Base-by-base conservation (phyloP, 768 basidiomycete genomes). In the Mycena alexandri region DNA sequence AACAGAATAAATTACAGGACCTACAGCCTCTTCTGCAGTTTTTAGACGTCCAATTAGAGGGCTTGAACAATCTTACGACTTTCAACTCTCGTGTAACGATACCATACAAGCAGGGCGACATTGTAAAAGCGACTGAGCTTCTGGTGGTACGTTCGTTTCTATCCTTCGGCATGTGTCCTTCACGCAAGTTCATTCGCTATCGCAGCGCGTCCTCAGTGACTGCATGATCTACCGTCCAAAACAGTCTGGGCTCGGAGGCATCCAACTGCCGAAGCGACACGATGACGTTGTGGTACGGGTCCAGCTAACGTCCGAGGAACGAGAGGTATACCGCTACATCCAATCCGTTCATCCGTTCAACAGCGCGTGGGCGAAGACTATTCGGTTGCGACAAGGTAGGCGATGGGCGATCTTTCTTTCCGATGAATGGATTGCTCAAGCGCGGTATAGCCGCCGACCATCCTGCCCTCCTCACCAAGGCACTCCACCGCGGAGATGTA, bases 351-450 rank as follows among this genome's bases (percentile, higher is more conserved):
- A 64, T 17, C 53, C 44, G 16, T 64, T 64, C 47, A 55, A 33
- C 14, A 64, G 63, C 63, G 25, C 36, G 13, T 64, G 63, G 63
- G 63, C 63, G 13, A 56, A 64, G n/a, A 11, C 14, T n/a, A 21
- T 64, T 64, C 63, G 63, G 13, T 50, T 64, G 47, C 54, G 63
- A 22, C 54, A 64, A 64, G 54, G 63, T 64, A 12, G 7, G 63
- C 19, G 10, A 29, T 17, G 5, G 21, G n/a, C 21, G 29, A 34
- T 21, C 24, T 25, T 7, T 19, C 52, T 25, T 2, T 19, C 52
- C 52, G 48, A n/a, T 2, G 6, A 29, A 29, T 41, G 29, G 25
- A 34, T 33, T 19, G 46, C 41, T 42, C 17, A 36, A 43, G 36
- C 14, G 33, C 33, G 43, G 14, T 54, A 8, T 34, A 64, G 63